A percentile compares a stretch with the other conserved stretches of the same genome.
These are phyloP conservation scores for Trichosporon faecale DNA, from an alignment of 1,284 basidiomycete genomes.

Conservation along the genomic window DNA sequence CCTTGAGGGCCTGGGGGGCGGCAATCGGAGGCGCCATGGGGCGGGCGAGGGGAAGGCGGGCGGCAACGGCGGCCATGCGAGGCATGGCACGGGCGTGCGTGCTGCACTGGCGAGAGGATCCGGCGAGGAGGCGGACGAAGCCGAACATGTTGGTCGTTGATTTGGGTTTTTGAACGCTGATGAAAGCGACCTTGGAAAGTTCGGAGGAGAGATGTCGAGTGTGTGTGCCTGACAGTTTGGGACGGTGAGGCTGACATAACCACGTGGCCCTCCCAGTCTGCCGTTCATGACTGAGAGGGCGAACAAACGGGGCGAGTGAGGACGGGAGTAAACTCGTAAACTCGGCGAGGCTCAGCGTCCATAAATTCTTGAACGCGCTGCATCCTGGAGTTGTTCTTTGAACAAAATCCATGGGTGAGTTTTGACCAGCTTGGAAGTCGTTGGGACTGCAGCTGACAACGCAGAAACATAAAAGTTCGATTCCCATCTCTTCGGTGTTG, in stretches of 20 bases:
- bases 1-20: slow-evolving; percentile 23
- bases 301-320: neutral
- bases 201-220: neutral
- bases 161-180: neutral
- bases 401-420: slow-evolving; percentile 15
- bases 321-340: neutral
- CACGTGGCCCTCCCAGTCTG: neutral
- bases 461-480: slow-evolving; percentile 52
- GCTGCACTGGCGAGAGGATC: slow-evolving; percentile 23
- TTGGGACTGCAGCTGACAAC: neutral
- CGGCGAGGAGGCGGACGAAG: slow-evolving; percentile 18
- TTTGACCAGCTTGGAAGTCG: neutral
- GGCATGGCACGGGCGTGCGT: slow-evolving; percentile 15
- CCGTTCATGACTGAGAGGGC: neutral
- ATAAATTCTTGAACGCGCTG: slow-evolving; percentile 3
- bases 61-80: slow-evolving; percentile 12
- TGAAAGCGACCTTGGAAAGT: neutral
- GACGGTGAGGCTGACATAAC: neutral
- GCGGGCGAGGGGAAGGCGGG: slow-evolving; percentile 13
- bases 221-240: slow-evolving; percentile 8
- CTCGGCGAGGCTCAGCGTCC: neutral
- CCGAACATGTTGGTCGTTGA: slow-evolving; percentile 13
- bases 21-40: neutral
- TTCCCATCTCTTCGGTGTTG: slow-evolving; percentile 44
- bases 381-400: neutral